Evolutionary conservation across 306 rosid genomes (phyloP).

Genomic region (Cicer pinnatifidum): DNA sequence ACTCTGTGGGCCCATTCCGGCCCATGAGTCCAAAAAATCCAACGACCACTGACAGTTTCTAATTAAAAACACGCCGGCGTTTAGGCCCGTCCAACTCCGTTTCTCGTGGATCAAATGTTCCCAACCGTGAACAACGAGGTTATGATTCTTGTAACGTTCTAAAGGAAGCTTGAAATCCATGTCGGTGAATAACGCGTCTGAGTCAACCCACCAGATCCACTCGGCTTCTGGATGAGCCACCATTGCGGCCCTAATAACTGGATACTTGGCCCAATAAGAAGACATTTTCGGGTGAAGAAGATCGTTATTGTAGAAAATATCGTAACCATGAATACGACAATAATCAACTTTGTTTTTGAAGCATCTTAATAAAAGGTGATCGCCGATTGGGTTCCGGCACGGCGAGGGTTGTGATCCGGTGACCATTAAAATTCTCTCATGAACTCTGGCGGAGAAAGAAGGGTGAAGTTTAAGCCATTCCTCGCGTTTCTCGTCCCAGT

Average conservation of each 20-base stretch:
- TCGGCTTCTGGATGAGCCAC: conserved; percentile 91
- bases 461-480: conserved; percentile 71
- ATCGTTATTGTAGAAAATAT: conserved; percentile 72
- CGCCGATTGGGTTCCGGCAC: conserved; percentile 77
- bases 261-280: conserved; percentile 80
- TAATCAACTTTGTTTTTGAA: conserved; percentile 91
- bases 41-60: conserved; percentile 89
- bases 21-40: conserved; percentile 79
- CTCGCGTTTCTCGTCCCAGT: conserved; percentile 76
- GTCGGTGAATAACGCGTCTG: conserved; percentile 87
- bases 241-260: conserved; percentile 78
- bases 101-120: conserved; percentile 55
- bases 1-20: conserved; percentile 85
- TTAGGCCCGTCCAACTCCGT: conserved; percentile 89
- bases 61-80: conserved; percentile 86
- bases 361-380: conserved; percentile 64
- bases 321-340: conserved; percentile 72
- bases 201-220: conserved; percentile 99
- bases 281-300: conserved; percentile 70
- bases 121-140: conserved; percentile 85
- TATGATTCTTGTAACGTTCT: conserved; percentile 62
- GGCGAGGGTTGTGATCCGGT: conserved; percentile 83
- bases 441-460: conserved; percentile 49
- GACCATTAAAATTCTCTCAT: conserved; percentile 50
- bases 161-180: conserved; percentile 80